A percentile compares a stretch with the other conserved stretches of the same genome.
Evolutionary conservation across 1,139 yeast genomes (phyloP).

Genomic region (Suhomyces taliae): DNA sequence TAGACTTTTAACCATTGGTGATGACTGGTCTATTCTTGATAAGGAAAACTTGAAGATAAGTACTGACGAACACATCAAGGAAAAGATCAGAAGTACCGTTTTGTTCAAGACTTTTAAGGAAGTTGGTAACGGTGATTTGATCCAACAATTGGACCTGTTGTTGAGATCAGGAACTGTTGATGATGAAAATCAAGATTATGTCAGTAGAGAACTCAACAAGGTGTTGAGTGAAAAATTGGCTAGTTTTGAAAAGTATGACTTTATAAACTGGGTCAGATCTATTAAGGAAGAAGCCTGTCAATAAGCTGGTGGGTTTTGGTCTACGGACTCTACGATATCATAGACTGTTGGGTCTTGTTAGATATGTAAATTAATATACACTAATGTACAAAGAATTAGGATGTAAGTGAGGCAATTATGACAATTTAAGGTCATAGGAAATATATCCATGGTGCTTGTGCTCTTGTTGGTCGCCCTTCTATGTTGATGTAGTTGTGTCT

Average conservation of each 20-base stretch:
- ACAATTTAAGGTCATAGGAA: too few relatives aligned
- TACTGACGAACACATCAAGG: conserved; percentile 45
- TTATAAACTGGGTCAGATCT: conserved; percentile 34
- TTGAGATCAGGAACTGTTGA: conserved; percentile 7
- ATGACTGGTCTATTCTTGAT: conserved; percentile 55
- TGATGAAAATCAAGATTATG: conserved; percentile 8
- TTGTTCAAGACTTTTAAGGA: conserved; percentile 46
- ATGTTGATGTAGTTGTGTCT: too few relatives aligned
- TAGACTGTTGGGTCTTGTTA: not conserved
- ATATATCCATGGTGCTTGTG: too few relatives aligned
- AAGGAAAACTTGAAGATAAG: conserved; percentile 30
- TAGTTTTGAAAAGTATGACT: conserved; percentile 18
- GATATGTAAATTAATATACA: conserved; percentile 5
- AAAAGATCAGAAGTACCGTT: conserved; percentile 41
- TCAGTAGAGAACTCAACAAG: conserved; percentile 19
- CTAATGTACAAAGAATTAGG: not conserved
- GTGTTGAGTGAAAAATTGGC: conserved; percentile 22
- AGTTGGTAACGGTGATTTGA: conserved; percentile 11
- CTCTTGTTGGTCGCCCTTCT: too few relatives aligned
- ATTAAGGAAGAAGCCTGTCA: conserved; percentile 17
- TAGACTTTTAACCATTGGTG: conserved; percentile 55
- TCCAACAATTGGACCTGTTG: conserved; percentile 15
- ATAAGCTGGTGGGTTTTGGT: not conserved
- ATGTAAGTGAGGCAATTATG: too few relatives aligned
- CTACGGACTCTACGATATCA: too few relatives aligned